These are phyloP conservation scores for Pythium pyrilobum DNA, from an alignment of 352 stramenopile species.

Conservation along the genomic window DNA sequence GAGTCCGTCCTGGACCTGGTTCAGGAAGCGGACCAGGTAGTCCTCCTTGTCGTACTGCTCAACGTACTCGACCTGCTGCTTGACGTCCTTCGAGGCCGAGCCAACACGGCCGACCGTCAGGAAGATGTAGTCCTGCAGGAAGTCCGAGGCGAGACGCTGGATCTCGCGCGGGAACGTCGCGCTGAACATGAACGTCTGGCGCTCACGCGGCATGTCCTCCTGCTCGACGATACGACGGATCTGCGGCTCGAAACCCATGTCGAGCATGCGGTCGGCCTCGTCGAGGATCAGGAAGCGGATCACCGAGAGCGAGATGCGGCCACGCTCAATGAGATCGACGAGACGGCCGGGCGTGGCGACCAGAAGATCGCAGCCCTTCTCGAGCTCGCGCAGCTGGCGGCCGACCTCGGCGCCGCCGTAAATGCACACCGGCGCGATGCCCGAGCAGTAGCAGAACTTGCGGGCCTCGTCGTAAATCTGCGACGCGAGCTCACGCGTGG, in stretches of 20 bases:
- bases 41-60: slow-evolving; percentile 96
- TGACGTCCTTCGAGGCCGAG: slow-evolving; percentile 97
- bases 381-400: slow-evolving; percentile 77
- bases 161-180: slow-evolving; percentile 99
- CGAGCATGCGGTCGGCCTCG: slow-evolving; percentile 99
- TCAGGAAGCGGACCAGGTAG: slow-evolving; percentile 95
- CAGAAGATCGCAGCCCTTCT: slow-evolving; percentile 95
- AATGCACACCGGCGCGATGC: slow-evolving; percentile 91
- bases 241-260: slow-evolving; percentile 99
- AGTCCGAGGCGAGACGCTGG: slow-evolving; percentile 95
- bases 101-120: slow-evolving; percentile 98
- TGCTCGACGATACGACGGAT: slow-evolving; percentile 99
- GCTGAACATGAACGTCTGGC: slow-evolving; percentile 99
- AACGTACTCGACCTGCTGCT: slow-evolving; percentile 97
- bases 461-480: slow-evolving; percentile 96
- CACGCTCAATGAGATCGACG: slow-evolving; percentile 95
- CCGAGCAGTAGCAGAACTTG: slow-evolving; percentile 97
- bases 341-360: slow-evolving; percentile 97
- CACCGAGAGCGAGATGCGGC: slow-evolving; percentile 83
- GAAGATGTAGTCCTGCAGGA: slow-evolving; percentile 99
- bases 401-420: slow-evolving; percentile 93
- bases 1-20: slow-evolving; percentile 86
- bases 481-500: slow-evolving; percentile 92
- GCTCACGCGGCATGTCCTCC: slow-evolving; percentile 95
- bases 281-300: slow-evolving; percentile 98